A percentile compares a stretch with the other conserved stretches of the same genome.
Conservation (phyloP, 1,139 yeast genomes). For the Petasospora rhodanensis region DNA sequence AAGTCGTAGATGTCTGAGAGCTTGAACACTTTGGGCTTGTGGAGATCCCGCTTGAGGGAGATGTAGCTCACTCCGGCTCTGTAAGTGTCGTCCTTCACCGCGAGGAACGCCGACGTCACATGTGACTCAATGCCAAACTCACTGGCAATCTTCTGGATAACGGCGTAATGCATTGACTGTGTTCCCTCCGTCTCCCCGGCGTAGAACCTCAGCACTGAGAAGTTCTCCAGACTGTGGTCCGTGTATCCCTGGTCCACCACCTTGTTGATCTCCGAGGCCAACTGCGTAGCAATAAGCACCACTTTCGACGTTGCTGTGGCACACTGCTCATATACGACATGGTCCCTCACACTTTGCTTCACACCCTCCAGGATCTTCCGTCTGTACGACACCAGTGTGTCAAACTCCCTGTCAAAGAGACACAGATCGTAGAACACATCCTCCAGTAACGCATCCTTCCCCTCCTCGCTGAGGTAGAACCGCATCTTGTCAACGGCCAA, state of each 20-base stretch:
- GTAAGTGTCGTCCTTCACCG: constrained; percentile 13
- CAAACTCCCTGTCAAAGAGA: constrained; percentile 19
- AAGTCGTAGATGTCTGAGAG: constrained; percentile 5
- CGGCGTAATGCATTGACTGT: constrained; percentile 9
- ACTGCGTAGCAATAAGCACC: constrained; percentile 6
- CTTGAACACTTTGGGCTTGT: constrained; percentile 7
- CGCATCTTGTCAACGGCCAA: neutral
- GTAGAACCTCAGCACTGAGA: constrained; percentile 19
- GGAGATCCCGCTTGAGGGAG: constrained; percentile 8
- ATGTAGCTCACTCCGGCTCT: constrained; percentile 12
- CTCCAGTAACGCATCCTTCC: constrained; percentile 1
- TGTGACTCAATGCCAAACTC: constrained; percentile 10
- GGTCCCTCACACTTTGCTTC: constrained; percentile 1
- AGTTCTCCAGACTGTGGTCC: constrained; percentile 10
- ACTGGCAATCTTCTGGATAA: constrained; percentile 17
- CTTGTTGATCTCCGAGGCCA: constrained; percentile 2
- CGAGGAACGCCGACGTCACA: constrained; percentile 9
- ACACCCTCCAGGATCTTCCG: constrained; percentile 3
- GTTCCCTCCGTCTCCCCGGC: constrained; percentile 20
- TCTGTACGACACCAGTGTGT: constrained; percentile 16
- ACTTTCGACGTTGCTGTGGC: constrained; percentile 11
- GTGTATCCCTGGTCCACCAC: constrained; percentile 2
- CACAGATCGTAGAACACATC: constrained; percentile 8
- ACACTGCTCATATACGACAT: constrained; percentile 1
- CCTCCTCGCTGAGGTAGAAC: neutral